Evolutionary conservation across 352 stramenopile species (phyloP).

Genomic region (Thalassiosira mediterranea): DNA sequence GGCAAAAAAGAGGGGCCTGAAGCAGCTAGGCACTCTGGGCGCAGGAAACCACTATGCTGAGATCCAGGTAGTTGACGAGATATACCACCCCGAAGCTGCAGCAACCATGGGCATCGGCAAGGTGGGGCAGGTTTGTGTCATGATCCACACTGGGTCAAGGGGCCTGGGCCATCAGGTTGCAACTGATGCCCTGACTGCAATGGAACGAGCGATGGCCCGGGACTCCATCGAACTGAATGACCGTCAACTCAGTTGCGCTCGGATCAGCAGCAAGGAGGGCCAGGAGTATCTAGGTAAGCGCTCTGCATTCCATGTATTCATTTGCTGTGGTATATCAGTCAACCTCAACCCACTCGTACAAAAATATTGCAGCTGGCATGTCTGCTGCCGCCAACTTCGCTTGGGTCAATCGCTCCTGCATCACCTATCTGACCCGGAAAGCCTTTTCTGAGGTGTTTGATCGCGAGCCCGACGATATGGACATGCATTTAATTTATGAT

Average conservation of each 20-base stretch:
- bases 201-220: slow-evolving; percentile 85
- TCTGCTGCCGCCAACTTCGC: slow-evolving; percentile 87
- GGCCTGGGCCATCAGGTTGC: slow-evolving; percentile 89
- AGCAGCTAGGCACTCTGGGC: slow-evolving; percentile 88
- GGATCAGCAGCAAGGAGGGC: slow-evolving; percentile 84
- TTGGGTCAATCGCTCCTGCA: slow-evolving; percentile 86
- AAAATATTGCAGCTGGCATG: no score
- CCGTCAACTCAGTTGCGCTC: slow-evolving; percentile 85
- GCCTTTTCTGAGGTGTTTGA: slow-evolving; percentile 87
- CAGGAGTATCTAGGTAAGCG: slow-evolving; percentile 87
- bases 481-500: slow-evolving; percentile 89
- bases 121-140: slow-evolving; percentile 83
- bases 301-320: no score
- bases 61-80: slow-evolving; percentile 88
- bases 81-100: slow-evolving; percentile 83
- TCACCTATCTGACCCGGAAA: slow-evolving; percentile 87
- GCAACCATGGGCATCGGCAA: slow-evolving; percentile 83
- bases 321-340: no score
- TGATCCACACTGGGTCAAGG: slow-evolving; percentile 85
- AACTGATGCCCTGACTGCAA: slow-evolving; percentile 85
- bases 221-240: slow-evolving; percentile 87
- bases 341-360: no score
- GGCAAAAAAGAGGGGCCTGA: slow-evolving; percentile 86
- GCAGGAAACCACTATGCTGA: slow-evolving; percentile 89
- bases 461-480: slow-evolving; percentile 83